Evolutionary conservation across 495 filamentous ascomycete genomes (phyloP).

Genomic region (Chaetomium tenue): DNA sequence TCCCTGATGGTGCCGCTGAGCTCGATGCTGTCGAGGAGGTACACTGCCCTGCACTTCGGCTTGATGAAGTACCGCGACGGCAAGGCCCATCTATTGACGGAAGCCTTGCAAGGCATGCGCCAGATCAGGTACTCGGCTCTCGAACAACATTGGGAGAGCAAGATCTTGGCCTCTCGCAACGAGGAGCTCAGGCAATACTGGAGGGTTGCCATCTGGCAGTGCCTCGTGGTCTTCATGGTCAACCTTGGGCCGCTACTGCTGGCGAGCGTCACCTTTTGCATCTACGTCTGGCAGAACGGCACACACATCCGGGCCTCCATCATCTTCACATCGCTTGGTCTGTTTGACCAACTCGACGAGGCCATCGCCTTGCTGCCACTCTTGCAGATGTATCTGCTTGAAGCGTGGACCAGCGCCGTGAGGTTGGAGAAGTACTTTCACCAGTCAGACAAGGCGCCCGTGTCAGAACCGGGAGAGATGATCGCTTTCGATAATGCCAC

Average conservation of each 20-base stretch:
- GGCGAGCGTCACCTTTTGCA: slow-evolving; percentile 57
- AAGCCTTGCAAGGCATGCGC: slow-evolving; percentile 69
- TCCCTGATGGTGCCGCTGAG: slow-evolving; percentile 59
- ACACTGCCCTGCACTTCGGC: slow-evolving; percentile 54
- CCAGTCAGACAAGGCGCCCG: slow-evolving; percentile 26
- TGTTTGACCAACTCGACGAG: slow-evolving; percentile 35
- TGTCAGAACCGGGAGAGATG: slow-evolving; percentile 19
- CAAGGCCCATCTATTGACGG: slow-evolving; percentile 65
- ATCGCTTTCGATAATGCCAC: slow-evolving; percentile 32
- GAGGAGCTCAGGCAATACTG: slow-evolving; percentile 61
- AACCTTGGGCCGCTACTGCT: slow-evolving; percentile 63
- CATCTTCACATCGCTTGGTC: slow-evolving; percentile 34
- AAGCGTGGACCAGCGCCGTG: slow-evolving; percentile 34
- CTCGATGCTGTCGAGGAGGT: slow-evolving; percentile 55
- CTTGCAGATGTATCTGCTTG: slow-evolving; percentile 29
- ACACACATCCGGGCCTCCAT: slow-evolving; percentile 29
- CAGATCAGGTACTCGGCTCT: slow-evolving; percentile 75
- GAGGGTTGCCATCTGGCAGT: slow-evolving; percentile 54
- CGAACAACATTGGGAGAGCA: slow-evolving; percentile 64
- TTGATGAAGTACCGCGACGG: slow-evolving; percentile 69
- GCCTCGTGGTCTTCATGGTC: slow-evolving; percentile 53
- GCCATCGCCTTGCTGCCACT: slow-evolving; percentile 27
- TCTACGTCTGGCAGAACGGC: slow-evolving; percentile 50
- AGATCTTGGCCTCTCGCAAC: slow-evolving; percentile 56
- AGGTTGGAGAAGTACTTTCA: slow-evolving; percentile 33